A percentile compares a stretch with the other conserved stretches of the same genome.
These are phyloP conservation scores for Lotus japonicus DNA, from an alignment of 306 rosid species.

Conservation along the genomic window DNA sequence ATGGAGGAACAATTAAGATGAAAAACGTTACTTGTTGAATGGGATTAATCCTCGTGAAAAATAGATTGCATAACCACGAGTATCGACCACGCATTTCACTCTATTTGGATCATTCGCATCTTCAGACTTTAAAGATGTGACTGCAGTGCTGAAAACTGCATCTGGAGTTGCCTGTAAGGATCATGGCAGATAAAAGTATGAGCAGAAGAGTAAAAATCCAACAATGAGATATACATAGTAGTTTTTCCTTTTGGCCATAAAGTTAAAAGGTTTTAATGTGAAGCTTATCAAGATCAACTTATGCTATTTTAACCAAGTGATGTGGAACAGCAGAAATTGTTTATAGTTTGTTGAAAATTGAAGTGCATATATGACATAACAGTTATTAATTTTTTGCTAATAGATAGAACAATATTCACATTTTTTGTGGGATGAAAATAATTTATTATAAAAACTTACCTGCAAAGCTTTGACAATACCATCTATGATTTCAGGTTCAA, in stretches of 20 bases:
- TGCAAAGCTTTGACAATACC: conserved; percentile 90
- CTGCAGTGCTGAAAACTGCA: conserved; percentile 99
- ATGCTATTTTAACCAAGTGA: neutral
- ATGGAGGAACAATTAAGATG: neutral
- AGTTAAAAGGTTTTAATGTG: neutral
- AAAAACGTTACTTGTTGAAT: conserved; percentile 61
- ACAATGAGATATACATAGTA: neutral
- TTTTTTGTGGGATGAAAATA: conserved; percentile 2
- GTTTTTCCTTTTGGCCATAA: neutral
- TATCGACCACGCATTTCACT: conserved; percentile 83
- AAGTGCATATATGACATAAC: conserved; percentile 2
- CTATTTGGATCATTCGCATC: conserved; percentile 89
- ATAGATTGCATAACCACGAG: conserved; percentile 80
- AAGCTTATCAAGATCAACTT: neutral
- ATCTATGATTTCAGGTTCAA: conserved; percentile 89
- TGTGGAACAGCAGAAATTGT: neutral
- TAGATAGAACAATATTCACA: neutral
- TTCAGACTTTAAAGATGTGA: conserved; percentile 78
- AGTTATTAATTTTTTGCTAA: neutral
- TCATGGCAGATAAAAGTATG: conserved; percentile 11
- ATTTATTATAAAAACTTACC: conserved; percentile 27
- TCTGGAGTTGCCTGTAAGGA: conserved; percentile 77
- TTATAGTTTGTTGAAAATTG: neutral
- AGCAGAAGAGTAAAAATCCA: conserved; percentile 4
- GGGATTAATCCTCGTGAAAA: conserved; percentile 95